A percentile compares a stretch with the other conserved stretches of the same genome.
phyloP scores from a whole-genome alignment of 805 yeast genomes.

The Lachancea waltii region DNA sequence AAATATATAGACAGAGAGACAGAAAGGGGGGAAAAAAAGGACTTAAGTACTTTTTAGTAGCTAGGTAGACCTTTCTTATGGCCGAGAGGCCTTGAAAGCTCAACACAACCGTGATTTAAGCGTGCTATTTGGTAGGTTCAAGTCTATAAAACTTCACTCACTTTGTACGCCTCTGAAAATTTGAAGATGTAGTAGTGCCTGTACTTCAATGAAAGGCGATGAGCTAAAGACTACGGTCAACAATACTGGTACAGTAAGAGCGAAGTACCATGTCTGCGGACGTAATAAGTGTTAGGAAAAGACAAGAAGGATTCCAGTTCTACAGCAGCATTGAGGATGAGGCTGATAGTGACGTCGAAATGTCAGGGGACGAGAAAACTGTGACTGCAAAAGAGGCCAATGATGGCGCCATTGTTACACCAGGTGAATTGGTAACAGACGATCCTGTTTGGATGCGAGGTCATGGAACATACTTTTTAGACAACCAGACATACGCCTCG shows the following conservation, averaged over 20 bases:
- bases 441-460: slow-evolving; percentile 98
- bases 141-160: no score
- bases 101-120: no score
- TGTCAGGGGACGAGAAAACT: slow-evolving; percentile 28
- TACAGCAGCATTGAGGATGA: slow-evolving; percentile 11
- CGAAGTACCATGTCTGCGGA: slow-evolving; percentile 11
- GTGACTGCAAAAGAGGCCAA: slow-evolving; percentile 26
- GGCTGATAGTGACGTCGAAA: slow-evolving; percentile 19
- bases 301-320: slow-evolving; percentile 24
- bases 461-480: slow-evolving; percentile 85
- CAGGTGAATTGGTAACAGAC: slow-evolving; percentile 93
- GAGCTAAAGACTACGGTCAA: neutral
- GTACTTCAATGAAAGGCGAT: slow-evolving; percentile 1
- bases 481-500: slow-evolving; percentile 73
- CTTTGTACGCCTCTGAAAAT: no score
- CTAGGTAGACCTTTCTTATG: no score
- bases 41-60: no score
- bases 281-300: slow-evolving; percentile 25
- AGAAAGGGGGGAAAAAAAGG: no score
- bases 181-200: neutral
- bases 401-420: slow-evolving; percentile 60
- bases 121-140: no score
- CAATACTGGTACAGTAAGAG: neutral
- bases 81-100: no score
- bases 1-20: no score